Evolutionary conservation across 805 yeast genomes (phyloP).

Genomic region (Yarrowia deformans): DNA sequence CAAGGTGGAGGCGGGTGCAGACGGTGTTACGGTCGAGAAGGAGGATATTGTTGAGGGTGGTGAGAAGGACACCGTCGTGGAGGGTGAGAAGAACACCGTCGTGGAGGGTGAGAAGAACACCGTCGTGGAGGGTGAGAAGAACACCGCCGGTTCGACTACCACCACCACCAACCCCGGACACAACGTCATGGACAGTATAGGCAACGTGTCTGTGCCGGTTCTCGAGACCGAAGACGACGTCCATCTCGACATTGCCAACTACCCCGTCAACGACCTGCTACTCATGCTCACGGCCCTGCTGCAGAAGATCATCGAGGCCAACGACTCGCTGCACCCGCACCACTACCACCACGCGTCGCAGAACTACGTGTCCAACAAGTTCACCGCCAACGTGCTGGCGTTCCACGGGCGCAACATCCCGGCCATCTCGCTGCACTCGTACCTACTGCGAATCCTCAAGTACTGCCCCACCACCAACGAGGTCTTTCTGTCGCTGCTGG

Average conservation of each 20-base stretch:
- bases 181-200: conserved; percentile 26
- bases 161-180: background rate
- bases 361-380: conserved; percentile 44
- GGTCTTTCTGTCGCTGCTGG: conserved; percentile 86
- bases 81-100: background rate
- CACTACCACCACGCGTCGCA: conserved; percentile 56
- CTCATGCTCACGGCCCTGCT: conserved; percentile 84
- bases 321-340: conserved; percentile 80
- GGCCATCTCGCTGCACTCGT: conserved; percentile 90
- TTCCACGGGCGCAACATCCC: conserved; percentile 97
- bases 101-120: background rate
- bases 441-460: conserved; percentile 86
- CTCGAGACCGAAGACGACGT: conserved; percentile 17
- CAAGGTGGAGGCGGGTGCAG: conserved; percentile 1
- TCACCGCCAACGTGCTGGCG: conserved; percentile 64
- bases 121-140: too few species aligned
- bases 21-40: background rate
- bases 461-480: conserved; percentile 99
- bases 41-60: background rate
- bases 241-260: conserved; percentile 74
- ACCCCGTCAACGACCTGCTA: conserved; percentile 80
- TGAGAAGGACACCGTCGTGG: background rate
- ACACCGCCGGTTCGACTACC: too few species aligned
- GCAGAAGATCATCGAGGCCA: conserved; percentile 87
- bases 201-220: conserved; percentile 12